Evolutionary conservation across 2,329 filamentous ascomycete genomes (phyloP), one percentile per base, ranked within the genome.

Genomic region (Dactylellina cionopaga): DNA sequence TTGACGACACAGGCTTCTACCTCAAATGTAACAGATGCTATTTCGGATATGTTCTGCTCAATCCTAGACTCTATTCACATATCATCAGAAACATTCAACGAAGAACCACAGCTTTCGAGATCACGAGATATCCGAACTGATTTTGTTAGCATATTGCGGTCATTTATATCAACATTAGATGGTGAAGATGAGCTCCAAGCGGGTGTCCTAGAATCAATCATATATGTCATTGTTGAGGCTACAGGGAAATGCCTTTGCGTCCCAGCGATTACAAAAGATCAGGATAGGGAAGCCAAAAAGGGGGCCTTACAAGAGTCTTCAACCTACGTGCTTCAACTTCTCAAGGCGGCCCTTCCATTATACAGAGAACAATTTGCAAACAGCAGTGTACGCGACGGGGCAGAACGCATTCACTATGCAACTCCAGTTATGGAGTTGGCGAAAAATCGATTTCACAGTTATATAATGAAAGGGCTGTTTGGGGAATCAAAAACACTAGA

Each of bases 311-410:
- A 74, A 35, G 76, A 76, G 22, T 75, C 75, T 10, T 71, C 74
- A 11, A 64, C 68, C 49, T 75, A 75, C 60, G 52, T 76, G 22
- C 59, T 77, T 9, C 71, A 71, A 31, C 63, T 76, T 13, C 55
- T 77, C n/a, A 74, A 76, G 37, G 41, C 44, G 5, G 35, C 73
- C 15, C 17, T 76, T 13, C 62, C 65, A 19, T 39, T 73, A 39
- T 51, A 70, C 17, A 44, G 66, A 19, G 15, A 37, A 5, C 66
- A 71, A 22, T 17, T 71, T 10, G 33, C 35, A 2, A 71, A 64
- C 13, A 46, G 29, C 27, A 47, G 29, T 9, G 24, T 35, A 1
- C 35, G 37, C 37, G 15, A 24, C 17, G 35, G 33, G 2, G 17
- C 27, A 7, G 49, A 37, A 19, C 31, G 5, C 5, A 25, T n/a